These are phyloP conservation scores for Chrysoporthe puriensis DNA, from an alignment of 2,329 filamentous ascomycete genomes.

Conservation along the genomic window DNA sequence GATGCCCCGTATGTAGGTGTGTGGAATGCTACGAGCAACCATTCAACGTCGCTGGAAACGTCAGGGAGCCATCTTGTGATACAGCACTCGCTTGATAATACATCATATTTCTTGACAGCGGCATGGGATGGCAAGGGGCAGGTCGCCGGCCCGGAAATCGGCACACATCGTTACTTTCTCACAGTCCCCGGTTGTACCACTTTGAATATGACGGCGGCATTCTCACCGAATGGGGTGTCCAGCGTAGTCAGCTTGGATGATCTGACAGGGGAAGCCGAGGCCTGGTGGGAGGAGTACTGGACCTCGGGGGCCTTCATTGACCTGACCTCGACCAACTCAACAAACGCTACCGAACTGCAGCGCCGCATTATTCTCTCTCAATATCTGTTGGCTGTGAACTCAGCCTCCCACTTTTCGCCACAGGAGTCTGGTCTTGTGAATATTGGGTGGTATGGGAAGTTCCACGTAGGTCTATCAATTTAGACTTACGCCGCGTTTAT, in stretches of 20 bases:
- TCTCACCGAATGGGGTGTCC: constrained; percentile 35
- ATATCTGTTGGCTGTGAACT: constrained; percentile 57
- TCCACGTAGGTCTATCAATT: constrained; percentile 43
- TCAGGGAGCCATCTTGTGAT: constrained; percentile 42
- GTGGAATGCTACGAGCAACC: constrained; percentile 51
- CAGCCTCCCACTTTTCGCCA: constrained; percentile 50
- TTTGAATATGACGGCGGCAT: constrained; percentile 39
- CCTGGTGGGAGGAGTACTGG: constrained; percentile 57
- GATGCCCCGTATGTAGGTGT: constrained; percentile 58
- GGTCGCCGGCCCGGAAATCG: constrained; percentile 39
- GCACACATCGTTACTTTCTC: constrained; percentile 50
- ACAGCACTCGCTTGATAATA: constrained; percentile 47
- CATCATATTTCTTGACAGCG: constrained; percentile 46
- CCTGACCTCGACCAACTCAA: constrained; percentile 43
- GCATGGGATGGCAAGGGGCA: constrained; percentile 42
- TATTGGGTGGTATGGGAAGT: constrained; percentile 61
- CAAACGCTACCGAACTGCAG: constrained; percentile 53
- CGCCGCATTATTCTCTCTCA: constrained; percentile 57
- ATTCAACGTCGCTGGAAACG: constrained; percentile 43
- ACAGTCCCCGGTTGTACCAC: constrained; percentile 32
- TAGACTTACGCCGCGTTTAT: too few species aligned
- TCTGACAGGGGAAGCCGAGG: constrained; percentile 38
- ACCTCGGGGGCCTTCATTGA: constrained; percentile 56
- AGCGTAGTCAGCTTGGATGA: constrained; percentile 33
- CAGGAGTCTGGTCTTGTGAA: constrained; percentile 54